Conservation (phyloP, 176 grass and related monocot species). For the Hordeum marinum region DNA sequence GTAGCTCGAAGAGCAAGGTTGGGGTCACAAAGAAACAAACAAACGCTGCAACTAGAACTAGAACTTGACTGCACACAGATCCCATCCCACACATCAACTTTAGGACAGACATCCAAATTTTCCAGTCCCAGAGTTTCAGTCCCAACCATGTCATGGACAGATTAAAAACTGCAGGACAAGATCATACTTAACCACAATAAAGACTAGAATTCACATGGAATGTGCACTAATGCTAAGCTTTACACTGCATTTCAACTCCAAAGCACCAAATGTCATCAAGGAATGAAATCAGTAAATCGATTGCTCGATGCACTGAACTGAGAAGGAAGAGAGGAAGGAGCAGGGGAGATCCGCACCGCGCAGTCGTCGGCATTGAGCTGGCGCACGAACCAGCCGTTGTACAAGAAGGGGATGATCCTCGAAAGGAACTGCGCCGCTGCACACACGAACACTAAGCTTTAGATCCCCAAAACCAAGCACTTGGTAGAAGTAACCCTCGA, state of each 20-base stretch:
- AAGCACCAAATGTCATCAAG: not conserved
- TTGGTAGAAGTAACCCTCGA: not conserved
- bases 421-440: conserved; percentile 90
- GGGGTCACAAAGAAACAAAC: not conserved
- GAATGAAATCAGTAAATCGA: not conserved
- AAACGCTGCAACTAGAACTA: not conserved
- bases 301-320: not conserved
- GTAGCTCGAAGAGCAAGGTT: not conserved
- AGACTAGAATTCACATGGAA: not conserved
- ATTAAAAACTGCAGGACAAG: not conserved
- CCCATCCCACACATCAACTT: not conserved
- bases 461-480: not conserved
- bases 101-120: not conserved
- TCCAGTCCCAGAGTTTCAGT: not conserved
- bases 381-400: conserved; percentile 93
- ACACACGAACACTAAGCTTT: not conserved
- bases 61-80: conserved; percentile 1
- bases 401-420: conserved; percentile 79
- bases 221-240: not conserved
- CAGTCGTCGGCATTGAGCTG: conserved; percentile 69
- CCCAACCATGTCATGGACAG: not conserved
- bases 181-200: not conserved
- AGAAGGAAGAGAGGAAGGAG: not conserved
- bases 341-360: conserved; percentile 45
- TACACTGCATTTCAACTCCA: not conserved